phyloP scores from a whole-genome alignment of 352 stramenopile genomes.

The Phytopythium aichiense region DNA sequence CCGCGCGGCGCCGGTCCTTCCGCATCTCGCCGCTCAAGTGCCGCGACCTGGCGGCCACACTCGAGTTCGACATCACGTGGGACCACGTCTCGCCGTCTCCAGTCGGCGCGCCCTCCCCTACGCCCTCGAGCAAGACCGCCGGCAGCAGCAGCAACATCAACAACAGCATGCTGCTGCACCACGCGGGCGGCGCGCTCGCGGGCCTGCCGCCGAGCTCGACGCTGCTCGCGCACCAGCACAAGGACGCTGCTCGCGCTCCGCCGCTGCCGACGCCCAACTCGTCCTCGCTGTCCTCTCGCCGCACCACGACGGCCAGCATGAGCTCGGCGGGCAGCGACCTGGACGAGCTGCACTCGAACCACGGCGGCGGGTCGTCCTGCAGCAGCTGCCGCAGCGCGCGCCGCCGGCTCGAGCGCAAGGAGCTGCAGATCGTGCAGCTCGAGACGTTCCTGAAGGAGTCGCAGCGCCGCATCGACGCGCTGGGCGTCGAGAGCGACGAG shows the following conservation, averaged over 20 bases:
- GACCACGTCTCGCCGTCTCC: conserved; percentile 31
- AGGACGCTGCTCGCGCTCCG: conserved; percentile 9
- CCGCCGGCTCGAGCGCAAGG: conserved; percentile 62
- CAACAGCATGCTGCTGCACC: conserved; percentile 20
- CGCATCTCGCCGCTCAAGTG: conserved; percentile 68
- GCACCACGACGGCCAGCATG: conserved; percentile 50
- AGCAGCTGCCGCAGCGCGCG: conserved; percentile 47
- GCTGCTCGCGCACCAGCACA: conserved; percentile 19
- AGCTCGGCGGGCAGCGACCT: conserved; percentile 59
- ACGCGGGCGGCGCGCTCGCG: conserved; percentile 13
- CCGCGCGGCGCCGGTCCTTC: conserved; percentile 43
- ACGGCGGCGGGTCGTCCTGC: conserved; percentile 18
- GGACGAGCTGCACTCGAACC: conserved; percentile 31
- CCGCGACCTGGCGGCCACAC: conserved; percentile 60
- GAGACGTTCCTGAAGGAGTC: conserved; percentile 77
- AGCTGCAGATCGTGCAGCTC: conserved; percentile 72
- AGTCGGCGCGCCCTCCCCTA: conserved; percentile 7
- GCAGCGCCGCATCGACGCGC: conserved; percentile 67
- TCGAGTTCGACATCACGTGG: conserved; percentile 79
- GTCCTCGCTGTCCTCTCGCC: conserved; percentile 40
- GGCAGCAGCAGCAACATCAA: neutral
- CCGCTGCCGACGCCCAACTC: conserved; percentile 12
- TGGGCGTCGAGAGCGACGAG: conserved; percentile 63
- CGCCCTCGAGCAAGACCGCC: neutral
- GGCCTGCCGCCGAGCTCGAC: conserved; percentile 39